Evolutionary conservation across 148 eudicot genomes (phyloP).

Genomic region (Rhododendron kiyosumense): DNA sequence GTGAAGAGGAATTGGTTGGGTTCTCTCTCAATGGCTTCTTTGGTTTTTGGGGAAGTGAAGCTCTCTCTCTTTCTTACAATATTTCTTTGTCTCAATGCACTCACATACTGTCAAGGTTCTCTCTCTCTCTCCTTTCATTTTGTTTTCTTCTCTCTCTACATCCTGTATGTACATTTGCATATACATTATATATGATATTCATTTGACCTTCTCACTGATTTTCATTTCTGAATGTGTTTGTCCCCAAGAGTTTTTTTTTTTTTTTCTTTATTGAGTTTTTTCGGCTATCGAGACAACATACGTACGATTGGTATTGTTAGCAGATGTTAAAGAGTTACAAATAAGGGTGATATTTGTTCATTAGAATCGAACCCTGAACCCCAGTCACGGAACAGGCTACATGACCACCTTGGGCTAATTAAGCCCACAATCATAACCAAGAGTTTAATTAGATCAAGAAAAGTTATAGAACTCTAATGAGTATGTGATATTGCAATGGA

Average conservation of each 20-base stretch:
- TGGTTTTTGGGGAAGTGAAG: conserved; percentile 18
- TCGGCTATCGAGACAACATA: not conserved
- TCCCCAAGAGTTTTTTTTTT: not conserved
- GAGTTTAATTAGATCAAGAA: too few species aligned
- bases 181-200: not conserved
- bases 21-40: conserved; percentile 14
- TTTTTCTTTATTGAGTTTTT: not conserved
- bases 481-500: too few species aligned
- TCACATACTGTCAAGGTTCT: conserved; percentile 18
- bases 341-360: not conserved
- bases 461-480: too few species aligned
- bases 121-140: not conserved
- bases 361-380: not conserved
- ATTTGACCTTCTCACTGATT: not conserved
- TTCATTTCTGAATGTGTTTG: not conserved
- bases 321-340: not conserved
- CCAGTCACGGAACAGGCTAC: too few species aligned
- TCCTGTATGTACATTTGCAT: not conserved
- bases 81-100: conserved; percentile 24
- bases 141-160: not conserved
- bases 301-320: not conserved
- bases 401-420: too few species aligned
- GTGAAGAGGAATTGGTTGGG: not conserved
- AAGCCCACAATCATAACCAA: too few species aligned
- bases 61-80: conserved; percentile 15